Base-by-base conservation (phyloP, 139 green algal species). In the Edaphochlamys debaryana region DNA sequence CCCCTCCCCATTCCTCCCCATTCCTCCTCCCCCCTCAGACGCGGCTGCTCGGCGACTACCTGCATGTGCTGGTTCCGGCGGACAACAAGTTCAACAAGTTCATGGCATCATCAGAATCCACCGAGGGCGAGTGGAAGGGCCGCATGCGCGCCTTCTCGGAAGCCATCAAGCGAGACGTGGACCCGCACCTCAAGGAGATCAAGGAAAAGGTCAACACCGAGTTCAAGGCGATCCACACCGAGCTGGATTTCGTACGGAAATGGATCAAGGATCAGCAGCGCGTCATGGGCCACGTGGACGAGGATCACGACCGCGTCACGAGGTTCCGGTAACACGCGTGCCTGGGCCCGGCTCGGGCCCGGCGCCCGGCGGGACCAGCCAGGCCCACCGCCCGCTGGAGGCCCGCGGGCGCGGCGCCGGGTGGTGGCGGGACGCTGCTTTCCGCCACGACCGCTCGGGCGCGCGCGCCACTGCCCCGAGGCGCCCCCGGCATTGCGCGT, bases 1-100 rank as follows among this genome's bases (percentile, higher is more conserved):
- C 45, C 8, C 11, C 13, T 9, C 11, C 42, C 42, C 69, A 63
- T 30, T 40, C 38, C n/a, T n/a, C n/a, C n/a, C n/a, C n/a, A n/a
- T n/a, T 29, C 67, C 67, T 8, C 42, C n/a, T 42, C 69, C 37
- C 17, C 74, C 56, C 19, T 2, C 66, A 84, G 78, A 27, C 38
- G n/a, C 64, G 66, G 19, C 64, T 84, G 36, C 34, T 84, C 48
- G 66, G 64, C 5, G 40, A 67, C 30, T 84, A 84, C 78, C 66
- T 84, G 34, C 78, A 84, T 48, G 78, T 84, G 48, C 66, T 84
- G 66, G 50, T 84, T 7, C 78, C 78, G 4, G 78, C 78, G 19
- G 78, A 84, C 66, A 56, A 67, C 17, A 77, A 75, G 64, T 77
- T 84, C 64, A 66, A 73, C 76, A 82, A 82, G 76, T 82, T 82